Evolutionary conservation across 805 yeast genomes (phyloP), one percentile per base, ranked within the genome.

Genomic region (Hanseniaspora meyeri): DNA sequence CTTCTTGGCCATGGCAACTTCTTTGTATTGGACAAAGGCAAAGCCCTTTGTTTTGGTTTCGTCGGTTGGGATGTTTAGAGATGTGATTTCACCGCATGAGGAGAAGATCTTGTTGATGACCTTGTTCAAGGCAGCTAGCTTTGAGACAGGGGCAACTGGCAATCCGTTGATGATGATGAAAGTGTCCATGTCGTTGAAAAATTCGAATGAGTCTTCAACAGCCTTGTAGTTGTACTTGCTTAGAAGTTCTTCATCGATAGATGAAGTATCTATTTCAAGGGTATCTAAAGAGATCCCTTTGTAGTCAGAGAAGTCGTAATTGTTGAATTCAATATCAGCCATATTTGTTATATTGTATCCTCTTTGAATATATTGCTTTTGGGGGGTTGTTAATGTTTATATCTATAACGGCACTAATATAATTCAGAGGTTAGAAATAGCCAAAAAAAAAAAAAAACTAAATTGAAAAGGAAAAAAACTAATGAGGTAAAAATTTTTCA

Each of bases 81-180:
- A 91, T 49, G 78, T 66, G 20, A 93, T 82, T 61, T 81, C 82
- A 53, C 96, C 97, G 48, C 81, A 89, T 61, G 80, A 78, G 49
- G 80, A 73, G 66, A 93, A 83, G 55, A 88, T 77, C 73, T 90
- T 91, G 63, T 77, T 79, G 66, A 93, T 77, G 47, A 95, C 97
- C 70, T 87, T 90, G 62, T 82, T 78, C 67, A 93, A 78, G 58
- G 86, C 81, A 57, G 88, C 86, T 52, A 82, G 86, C 72, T 93
- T 93, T 54, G 87, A 69, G 67, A 84, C 95, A 58, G 97, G 96
- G 29, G 95, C 95, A 60, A 88, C 76, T 62, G 99, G 99, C 11
- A 95, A 90, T 49, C 98, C 98, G 68, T 89, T 97, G 52, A 88
- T 85, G 34, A 91, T 86, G 58, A 91, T 81, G 66, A 80, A 89